Evolutionary conservation across 2,329 filamentous ascomycete genomes (phyloP).

Genomic region (Colletotrichum tabaci): DNA sequence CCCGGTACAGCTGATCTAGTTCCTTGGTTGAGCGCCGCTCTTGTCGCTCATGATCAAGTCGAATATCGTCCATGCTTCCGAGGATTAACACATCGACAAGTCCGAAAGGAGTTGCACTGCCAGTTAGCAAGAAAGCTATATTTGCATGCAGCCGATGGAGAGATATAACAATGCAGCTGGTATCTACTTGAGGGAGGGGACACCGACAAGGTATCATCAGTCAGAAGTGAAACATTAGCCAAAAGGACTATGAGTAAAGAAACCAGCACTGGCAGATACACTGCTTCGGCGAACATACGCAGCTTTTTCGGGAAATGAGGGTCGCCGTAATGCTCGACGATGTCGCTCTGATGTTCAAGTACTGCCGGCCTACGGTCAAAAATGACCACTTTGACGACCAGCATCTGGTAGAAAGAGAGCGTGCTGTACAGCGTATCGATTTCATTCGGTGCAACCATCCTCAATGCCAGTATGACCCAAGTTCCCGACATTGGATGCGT

Average conservation of each 20-base stretch:
- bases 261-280: too few species aligned
- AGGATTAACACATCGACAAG: constrained; percentile 2
- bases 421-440: constrained; percentile 35
- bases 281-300: neutral
- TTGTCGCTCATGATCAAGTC: neutral
- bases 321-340: neutral
- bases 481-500: constrained; percentile 5
- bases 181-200: too few species aligned
- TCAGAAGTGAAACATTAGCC: too few species aligned
- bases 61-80: neutral
- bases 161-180: too few species aligned
- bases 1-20: neutral
- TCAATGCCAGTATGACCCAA: constrained; percentile 37
- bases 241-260: too few species aligned
- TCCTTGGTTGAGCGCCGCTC: neutral
- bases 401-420: constrained; percentile 43
- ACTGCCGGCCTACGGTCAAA: constrained; percentile 38
- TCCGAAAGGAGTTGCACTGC: neutral
- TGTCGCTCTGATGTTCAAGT: constrained; percentile 29
- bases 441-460: constrained; percentile 42
- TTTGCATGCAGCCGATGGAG: too few species aligned
- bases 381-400: constrained; percentile 47
- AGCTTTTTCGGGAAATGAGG: neutral
- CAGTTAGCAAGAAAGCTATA: too few species aligned
- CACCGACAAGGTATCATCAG: too few species aligned